phyloP scores from a whole-genome alignment of 352 stramenopile species.

The Globisporangium viniferum region DNA sequence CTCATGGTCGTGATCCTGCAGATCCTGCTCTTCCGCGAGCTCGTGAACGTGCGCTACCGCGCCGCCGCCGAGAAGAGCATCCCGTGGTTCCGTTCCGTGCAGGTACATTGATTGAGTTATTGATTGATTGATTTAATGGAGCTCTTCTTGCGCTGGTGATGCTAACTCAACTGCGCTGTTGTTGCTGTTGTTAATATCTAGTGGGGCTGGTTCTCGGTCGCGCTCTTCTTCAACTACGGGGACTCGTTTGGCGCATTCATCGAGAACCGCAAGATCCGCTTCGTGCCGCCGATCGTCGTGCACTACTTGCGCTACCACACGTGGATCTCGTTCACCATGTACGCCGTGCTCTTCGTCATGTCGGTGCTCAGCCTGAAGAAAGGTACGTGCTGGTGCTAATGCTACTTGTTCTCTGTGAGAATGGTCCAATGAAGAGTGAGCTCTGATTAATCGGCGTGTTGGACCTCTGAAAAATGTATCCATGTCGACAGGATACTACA shows the following conservation, averaged over 20 bases:
- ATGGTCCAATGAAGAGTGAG: neutral
- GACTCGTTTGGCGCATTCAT: slow-evolving; percentile 85
- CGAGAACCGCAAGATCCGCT: slow-evolving; percentile 82
- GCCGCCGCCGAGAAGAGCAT: slow-evolving; percentile 93
- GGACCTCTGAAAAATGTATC: slow-evolving; percentile 6
- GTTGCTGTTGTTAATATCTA: neutral
- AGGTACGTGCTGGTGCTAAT: slow-evolving; percentile 26
- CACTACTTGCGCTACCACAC: slow-evolving; percentile 90
- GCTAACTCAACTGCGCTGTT: neutral
- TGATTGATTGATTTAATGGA: neutral
- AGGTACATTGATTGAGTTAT: slow-evolving; percentile 20
- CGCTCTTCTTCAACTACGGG: slow-evolving; percentile 96
- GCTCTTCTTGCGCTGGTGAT: neutral
- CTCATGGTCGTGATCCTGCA: slow-evolving; percentile 84
- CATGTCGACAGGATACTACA: slow-evolving; percentile 79
- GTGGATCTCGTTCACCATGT: slow-evolving; percentile 93
- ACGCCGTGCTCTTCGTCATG: slow-evolving; percentile 94
- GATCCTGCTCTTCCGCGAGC: slow-evolving; percentile 93
- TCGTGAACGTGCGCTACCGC: slow-evolving; percentile 98
- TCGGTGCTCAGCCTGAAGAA: slow-evolving; percentile 94
- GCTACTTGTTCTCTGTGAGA: neutral
- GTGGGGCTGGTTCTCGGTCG: slow-evolving; percentile 97
- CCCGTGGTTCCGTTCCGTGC: slow-evolving; percentile 96
- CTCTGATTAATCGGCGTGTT: neutral
- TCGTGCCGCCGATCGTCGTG: slow-evolving; percentile 68